Evolutionary conservation across 2,329 filamentous ascomycete species (phyloP).

Genomic region (Camptophora hylomeconis): DNA sequence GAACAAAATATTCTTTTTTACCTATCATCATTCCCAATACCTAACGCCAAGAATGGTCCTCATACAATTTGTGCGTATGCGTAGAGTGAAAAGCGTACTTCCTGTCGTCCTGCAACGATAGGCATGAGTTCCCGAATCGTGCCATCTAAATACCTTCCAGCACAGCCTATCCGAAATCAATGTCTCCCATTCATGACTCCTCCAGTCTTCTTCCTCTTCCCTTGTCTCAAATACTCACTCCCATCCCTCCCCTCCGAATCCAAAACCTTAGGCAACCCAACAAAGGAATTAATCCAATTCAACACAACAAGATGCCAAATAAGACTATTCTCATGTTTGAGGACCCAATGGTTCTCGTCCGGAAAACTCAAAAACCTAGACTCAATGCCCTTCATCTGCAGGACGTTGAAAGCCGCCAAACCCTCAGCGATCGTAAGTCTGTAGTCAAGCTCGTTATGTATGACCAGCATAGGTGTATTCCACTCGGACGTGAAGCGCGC

Average conservation of each 20-base stretch:
- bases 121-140: too few species aligned
- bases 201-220: constrained; percentile 2
- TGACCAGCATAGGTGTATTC: constrained; percentile 76
- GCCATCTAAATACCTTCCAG: too few species aligned
- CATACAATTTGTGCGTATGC: too few species aligned
- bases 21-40: too few species aligned
- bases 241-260: constrained; percentile 20
- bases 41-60: too few species aligned
- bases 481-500: constrained; percentile 49
- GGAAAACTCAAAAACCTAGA: constrained; percentile 73
- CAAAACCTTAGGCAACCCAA: constrained; percentile 36
- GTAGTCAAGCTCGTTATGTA: constrained; percentile 86
- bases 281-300: constrained; percentile 55
- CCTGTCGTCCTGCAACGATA: too few species aligned
- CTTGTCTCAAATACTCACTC: constrained; percentile 10
- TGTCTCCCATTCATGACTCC: too few species aligned
- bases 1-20: too few species aligned
- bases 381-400: constrained; percentile 62
- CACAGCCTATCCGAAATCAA: too few species aligned
- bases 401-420: constrained; percentile 69
- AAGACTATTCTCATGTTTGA: constrained; percentile 82
- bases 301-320: constrained; percentile 83
- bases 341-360: constrained; percentile 69
- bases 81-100: too few species aligned
- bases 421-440: constrained; percentile 76